Conservation (phyloP, 352 stramenopile species). For the Pythium dissotocum region DNA sequence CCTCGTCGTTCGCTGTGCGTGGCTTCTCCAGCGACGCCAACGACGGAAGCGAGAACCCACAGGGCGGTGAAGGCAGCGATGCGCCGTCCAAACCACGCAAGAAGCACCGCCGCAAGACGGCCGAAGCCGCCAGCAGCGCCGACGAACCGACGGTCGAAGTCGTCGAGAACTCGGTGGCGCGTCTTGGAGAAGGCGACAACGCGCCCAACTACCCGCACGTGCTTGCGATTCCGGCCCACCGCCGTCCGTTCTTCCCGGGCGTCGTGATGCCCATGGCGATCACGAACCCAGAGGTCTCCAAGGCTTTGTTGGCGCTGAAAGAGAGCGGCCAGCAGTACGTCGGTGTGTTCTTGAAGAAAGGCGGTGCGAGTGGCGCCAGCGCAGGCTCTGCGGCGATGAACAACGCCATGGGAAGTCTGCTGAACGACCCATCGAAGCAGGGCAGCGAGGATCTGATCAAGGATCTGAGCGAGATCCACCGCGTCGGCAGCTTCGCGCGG, state of each 20-base stretch:
- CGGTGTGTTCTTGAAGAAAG: constrained; percentile 93
- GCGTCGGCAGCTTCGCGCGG: constrained; percentile 95
- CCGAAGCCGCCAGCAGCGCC: constrained; percentile 7
- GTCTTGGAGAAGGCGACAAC: constrained; percentile 65
- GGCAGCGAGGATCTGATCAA: constrained; percentile 88
- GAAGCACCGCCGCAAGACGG: constrained; percentile 25
- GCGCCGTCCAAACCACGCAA: constrained; percentile 18
- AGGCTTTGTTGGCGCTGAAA: constrained; percentile 87
- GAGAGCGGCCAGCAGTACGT: constrained; percentile 91
- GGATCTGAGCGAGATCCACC: constrained; percentile 93
- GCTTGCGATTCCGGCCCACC: constrained; percentile 72
- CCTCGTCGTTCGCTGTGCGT: constrained; percentile 22
- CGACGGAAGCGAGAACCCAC: constrained; percentile 30
- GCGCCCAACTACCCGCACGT: constrained; percentile 73
- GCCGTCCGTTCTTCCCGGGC: constrained; percentile 80
- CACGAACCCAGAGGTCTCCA: constrained; percentile 83
- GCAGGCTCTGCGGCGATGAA: constrained; percentile 4
- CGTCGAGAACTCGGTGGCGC: constrained; percentile 63
- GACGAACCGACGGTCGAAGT: constrained; percentile 46
- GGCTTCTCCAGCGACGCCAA: constrained; percentile 20
- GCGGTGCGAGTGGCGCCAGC: constrained; percentile 12
- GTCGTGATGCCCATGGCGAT: constrained; percentile 87
- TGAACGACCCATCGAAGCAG: constrained; percentile 35
- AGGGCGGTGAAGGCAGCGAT: constrained; percentile 10
- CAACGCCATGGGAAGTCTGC: constrained; percentile 9